Base-by-base conservation (phyloP, 306 rosid species). In the Gastrolobium bilobum region DNA sequence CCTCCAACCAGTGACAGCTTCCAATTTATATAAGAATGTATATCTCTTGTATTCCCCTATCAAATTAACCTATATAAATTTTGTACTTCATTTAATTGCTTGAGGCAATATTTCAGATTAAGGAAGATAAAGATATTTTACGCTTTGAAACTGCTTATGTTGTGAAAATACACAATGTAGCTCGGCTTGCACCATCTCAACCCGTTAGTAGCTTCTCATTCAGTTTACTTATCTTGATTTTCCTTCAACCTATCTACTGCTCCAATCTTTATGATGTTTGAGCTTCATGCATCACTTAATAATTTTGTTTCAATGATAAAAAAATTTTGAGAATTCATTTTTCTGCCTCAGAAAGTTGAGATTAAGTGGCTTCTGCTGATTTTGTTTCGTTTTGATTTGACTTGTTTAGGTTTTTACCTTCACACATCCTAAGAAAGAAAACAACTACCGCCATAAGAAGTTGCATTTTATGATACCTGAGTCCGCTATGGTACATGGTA, bases 111-210 rank as follows among this genome's bases (percentile, higher is more conserved):
- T 80, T 69, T 74, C 83, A 94, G 98, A 91, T 94, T 70, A 92
- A 92, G 87, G 81, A 92, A 0, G 97, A 92, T 84, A 92, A 93
- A 87, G 99, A 91, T 81, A 56, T 87, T 80, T 68, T 75, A 53
- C 99, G 90, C 86, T 95, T 90, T 35, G 97, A 95, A 90, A 93
- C 99, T 85, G 97, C 98, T 38, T 95, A 95, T 82, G 99, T 93
- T 81, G 98, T 95, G 77, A 91, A 91, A 83, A 65, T 93, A 72
- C 96, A 95, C 85, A 95, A 87, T 74, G 90, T 85, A 10, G 98
- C 99, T 15, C 91, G 91, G 76, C 99, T 94, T 43, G 86, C 97
- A 64, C 83, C 92, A 73, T 46, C 94, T 63, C 98, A 91, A 84
- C 85, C 98, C 3, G 98, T 93, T 85, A 79, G 96, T 83, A 34